Evolutionary conservation across 2,329 filamentous ascomycete genomes (phyloP), one percentile per base, ranked within the genome.

Genomic region (Daldinia eschscholtzii): DNA sequence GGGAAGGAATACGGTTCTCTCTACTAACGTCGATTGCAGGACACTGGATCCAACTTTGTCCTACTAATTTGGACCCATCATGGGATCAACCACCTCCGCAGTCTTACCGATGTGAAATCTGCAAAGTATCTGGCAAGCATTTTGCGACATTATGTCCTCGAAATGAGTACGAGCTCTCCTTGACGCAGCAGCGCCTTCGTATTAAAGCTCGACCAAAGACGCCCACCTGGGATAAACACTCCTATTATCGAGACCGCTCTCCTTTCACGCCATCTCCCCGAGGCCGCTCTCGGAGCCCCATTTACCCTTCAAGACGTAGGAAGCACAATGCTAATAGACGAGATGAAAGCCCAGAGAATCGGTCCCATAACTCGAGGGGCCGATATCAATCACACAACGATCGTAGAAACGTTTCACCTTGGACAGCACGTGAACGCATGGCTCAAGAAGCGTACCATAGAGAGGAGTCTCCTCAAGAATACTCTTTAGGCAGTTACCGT

Each of bases 31-130:
- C 26, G 18, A 46, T 13, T 7, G 35, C 63, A 84, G 83, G 81
- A 28, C 83, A 84, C 67, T 76, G 71, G 65, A 71, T 82, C 18
- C 73, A 79, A 57, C 37, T 74, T 1, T 84, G 83, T 59, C 82
- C 82, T 18, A 84, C 82, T 1, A 82, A 81, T 65, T 48, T 83
- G n/a, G 80, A 84, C 61, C 79, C 81, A 9, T 30, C 60, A 1
- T 81, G 73, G 60, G 82, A 84, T 63, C 68, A 33, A 55, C 63
- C 67, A 33, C 81, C 81, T 2, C 41, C 60, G 0, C 26, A 44
- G 4, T 59, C 67, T 13, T 83, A 83, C 61, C 39, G 28, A 18
- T 84, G 82, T 60, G 60, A 71, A 4, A 65, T 81, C 28, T 83
- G 82, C 72, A 62, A 71, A 1, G 68, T 42, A n/a, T 30, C 37